These are phyloP conservation scores for Solanum corneliomulleri DNA, from an alignment of 257 asterid genomes.

Conservation along the genomic window DNA sequence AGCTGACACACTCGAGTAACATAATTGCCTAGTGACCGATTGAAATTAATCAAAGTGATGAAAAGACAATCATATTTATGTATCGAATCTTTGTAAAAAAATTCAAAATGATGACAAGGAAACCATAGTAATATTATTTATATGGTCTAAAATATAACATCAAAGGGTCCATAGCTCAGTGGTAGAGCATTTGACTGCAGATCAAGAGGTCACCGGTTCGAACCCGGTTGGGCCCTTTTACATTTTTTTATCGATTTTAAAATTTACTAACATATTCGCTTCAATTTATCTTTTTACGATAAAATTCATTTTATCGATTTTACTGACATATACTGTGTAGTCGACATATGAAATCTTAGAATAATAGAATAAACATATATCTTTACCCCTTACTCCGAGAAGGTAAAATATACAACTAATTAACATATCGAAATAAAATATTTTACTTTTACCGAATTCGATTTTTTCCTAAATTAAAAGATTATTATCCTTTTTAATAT, in stretches of 20 bases:
- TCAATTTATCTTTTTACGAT: not conserved
- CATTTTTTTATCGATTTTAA: no score
- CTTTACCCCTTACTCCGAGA: not conserved
- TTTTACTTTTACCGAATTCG: not conserved
- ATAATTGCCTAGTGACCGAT: no score
- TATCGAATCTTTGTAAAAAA: no score
- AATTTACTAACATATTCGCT: not conserved
- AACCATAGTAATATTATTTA: accelerated
- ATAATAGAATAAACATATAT: no score
- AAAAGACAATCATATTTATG: no score
- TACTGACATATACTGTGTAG: no score
- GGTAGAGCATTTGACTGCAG: constrained; percentile 80
- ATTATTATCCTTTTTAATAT: not conserved
- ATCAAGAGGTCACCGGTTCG: constrained; percentile 46
- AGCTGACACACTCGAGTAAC: not conserved
- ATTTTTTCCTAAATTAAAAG: not conserved
- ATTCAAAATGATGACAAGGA: no score
- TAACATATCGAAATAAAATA: no score
- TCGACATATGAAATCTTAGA: no score
- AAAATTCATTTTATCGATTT: not conserved
- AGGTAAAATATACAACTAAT: not conserved
- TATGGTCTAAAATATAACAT: not conserved
- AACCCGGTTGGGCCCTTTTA: constrained; percentile 27
- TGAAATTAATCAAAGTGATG: no score
- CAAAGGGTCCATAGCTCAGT: constrained; percentile 64